These are phyloP conservation scores for Fagopyrum homotropicum DNA, from an alignment of 148 eudicot genomes.

Conservation along the genomic window DNA sequence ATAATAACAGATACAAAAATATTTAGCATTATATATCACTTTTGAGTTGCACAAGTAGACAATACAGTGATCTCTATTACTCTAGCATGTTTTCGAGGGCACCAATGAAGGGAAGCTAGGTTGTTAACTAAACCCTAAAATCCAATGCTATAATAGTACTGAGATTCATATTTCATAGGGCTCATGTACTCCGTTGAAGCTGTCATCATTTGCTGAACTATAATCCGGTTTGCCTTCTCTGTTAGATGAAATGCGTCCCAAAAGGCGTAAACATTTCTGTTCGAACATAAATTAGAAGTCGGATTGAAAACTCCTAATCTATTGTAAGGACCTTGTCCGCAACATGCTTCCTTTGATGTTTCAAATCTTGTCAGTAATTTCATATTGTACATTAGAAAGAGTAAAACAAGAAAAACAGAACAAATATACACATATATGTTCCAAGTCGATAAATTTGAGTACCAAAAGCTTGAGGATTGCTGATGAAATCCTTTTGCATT, in stretches of 20 bases:
- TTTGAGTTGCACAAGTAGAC: neutral
- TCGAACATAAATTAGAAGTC: conserved; percentile 43
- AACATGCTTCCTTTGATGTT: conserved; percentile 59
- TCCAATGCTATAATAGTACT: conserved; percentile 60
- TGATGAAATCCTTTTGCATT: conserved; percentile 45
- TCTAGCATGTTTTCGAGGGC: neutral
- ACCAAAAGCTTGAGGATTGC: conserved; percentile 53
- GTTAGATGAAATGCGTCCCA: conserved; percentile 85
- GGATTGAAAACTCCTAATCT: conserved; percentile 56
- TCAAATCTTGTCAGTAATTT: conserved; percentile 40
- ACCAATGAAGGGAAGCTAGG: neutral
- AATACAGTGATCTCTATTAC: neutral
- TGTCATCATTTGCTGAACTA: conserved; percentile 48
- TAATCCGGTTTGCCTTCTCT: conserved; percentile 48
- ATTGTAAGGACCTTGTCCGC: conserved; percentile 82
- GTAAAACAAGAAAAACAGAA: neutral
- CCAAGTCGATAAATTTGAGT: neutral
- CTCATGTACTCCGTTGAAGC: conserved; percentile 50
- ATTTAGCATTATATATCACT: neutral
- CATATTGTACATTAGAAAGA: neutral
- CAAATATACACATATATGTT: neutral
- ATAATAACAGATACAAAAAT: neutral
- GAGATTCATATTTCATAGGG: conserved; percentile 81
- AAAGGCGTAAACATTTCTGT: conserved; percentile 45
- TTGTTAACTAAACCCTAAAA: conserved; percentile 17